These are phyloP conservation scores for Vigna reflexopilosa DNA, from an alignment of 306 rosid genomes.

Conservation along the genomic window DNA sequence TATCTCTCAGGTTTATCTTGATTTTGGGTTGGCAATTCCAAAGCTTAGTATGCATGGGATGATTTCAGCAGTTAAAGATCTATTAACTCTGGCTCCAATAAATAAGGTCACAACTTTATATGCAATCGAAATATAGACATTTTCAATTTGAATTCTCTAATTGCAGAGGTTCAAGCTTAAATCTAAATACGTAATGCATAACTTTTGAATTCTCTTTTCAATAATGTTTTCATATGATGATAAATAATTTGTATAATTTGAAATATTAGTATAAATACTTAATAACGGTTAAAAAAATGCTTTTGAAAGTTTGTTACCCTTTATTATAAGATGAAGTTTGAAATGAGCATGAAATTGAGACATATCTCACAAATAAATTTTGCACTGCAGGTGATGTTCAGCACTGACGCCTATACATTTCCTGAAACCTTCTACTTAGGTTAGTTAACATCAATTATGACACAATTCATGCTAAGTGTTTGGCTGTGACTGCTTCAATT, in stretches of 20 bases:
- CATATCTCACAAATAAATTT: slow-evolving; percentile 44
- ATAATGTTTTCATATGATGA: too few species aligned
- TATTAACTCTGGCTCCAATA: slow-evolving; percentile 82
- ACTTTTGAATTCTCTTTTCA: neutral
- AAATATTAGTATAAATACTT: too few species aligned
- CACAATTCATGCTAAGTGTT: neutral
- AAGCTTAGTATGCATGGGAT: slow-evolving; percentile 92
- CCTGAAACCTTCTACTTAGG: slow-evolving; percentile 95
- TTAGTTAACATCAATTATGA: slow-evolving; percentile 44
- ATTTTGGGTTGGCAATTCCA: slow-evolving; percentile 92
- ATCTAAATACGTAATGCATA: slow-evolving; percentile 16
- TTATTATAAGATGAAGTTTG: neutral
- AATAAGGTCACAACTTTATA: slow-evolving; percentile 63
- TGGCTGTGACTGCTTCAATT: neutral
- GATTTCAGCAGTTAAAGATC: slow-evolving; percentile 86
- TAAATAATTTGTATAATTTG: too few species aligned
- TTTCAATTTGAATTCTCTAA: too few species aligned
- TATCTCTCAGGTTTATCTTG: slow-evolving; percentile 76
- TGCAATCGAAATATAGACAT: slow-evolving; percentile 2
- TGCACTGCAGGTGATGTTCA: slow-evolving; percentile 94
- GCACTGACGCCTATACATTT: slow-evolving; percentile 81
- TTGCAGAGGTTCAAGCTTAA: slow-evolving; percentile 10
- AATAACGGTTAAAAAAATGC: too few species aligned
- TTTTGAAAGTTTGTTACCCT: neutral
- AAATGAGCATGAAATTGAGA: slow-evolving; percentile 3